Base-by-base conservation (phyloP, 179 eudicot genomes). In the Amaranthus tricolor region DNA sequence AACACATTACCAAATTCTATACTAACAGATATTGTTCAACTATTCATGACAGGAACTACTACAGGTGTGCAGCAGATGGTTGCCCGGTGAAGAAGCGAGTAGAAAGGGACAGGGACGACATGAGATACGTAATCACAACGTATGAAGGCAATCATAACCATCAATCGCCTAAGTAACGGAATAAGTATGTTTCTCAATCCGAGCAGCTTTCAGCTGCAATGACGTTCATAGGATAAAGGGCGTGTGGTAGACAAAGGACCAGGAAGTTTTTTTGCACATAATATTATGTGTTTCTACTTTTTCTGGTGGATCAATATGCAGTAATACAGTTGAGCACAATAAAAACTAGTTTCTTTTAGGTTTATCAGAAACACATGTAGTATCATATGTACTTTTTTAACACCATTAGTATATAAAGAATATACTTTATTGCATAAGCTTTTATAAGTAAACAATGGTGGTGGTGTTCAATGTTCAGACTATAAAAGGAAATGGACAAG, bases 31-130 rank as follows among this genome's bases (percentile, higher is more conserved):
- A 15, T 63, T 55, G 21, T 65, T 43, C 31, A 16, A 52, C 40
- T 50, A 69, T 53, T 19, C 21, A 60, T 75, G 53, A 64, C 87
- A 90, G 95, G 90, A 88, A 90, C 24, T 90, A 90, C 78, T 90
- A 90, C 78, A 86, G 71, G 74, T 90, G 95, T 71, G 85, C 90
- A 14, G 69, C 66, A 24, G 86, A 85, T 20, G 84, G 84, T 16
- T 91, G 97, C 82, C 79, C 81, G 4, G 92, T 91, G 53, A 91
- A 90, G 82, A 91, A 90, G 79, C 82, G 90, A 66, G 88, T 90
- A 3, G 92, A 91, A 70, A 78, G 97, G 74, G 97, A 91, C 75
- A 61, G 74, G 62, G 83, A 91, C 0, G 92, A 91, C 69, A 60
- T 73, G 9, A 76, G 80, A 7, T 87, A 82, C 54, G 92, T 91